phyloP scores from a whole-genome alignment of 805 yeast species.

The Suhomyces tanzawaensis region DNA sequence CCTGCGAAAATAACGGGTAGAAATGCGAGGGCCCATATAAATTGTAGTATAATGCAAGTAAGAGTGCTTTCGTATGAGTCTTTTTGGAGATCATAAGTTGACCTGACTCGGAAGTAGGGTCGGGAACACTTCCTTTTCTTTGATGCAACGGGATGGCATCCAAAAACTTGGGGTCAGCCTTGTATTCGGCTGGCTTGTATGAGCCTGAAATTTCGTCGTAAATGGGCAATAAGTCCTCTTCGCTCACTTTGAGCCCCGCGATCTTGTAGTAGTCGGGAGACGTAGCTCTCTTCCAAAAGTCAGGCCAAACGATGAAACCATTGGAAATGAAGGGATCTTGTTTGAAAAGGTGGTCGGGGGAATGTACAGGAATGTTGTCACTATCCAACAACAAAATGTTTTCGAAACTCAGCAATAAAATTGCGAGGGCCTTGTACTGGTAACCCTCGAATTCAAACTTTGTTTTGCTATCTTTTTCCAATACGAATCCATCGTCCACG shows the following conservation, averaged over 20 bases:
- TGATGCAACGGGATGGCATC: constrained; percentile 28
- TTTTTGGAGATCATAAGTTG: constrained; percentile 41
- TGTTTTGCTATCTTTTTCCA: constrained; percentile 17
- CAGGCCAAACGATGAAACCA: constrained; percentile 78
- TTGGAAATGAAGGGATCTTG: constrained; percentile 51
- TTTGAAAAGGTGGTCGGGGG: constrained; percentile 59
- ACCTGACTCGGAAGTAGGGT: constrained; percentile 36
- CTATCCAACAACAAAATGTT: constrained; percentile 71
- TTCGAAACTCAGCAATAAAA: constrained; percentile 53
- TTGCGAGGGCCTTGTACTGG: constrained; percentile 43
- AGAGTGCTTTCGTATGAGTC: constrained; percentile 35
- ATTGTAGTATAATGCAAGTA: constrained; percentile 42
- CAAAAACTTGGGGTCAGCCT: background rate
- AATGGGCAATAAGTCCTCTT: constrained; percentile 26
- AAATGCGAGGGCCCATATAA: constrained; percentile 41
- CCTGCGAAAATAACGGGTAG: constrained; percentile 44
- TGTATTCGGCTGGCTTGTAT: constrained; percentile 11
- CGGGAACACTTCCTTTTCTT: constrained; percentile 29
- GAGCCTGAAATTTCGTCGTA: constrained; percentile 31
- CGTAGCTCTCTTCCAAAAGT: constrained; percentile 83
- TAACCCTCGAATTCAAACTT: constrained; percentile 42
- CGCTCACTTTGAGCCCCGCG: constrained; percentile 48
- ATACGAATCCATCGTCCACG: constrained; percentile 6
- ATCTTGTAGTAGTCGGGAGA: constrained; percentile 70
- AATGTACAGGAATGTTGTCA: constrained; percentile 67